phyloP scores from a whole-genome alignment of 2,329 filamentous ascomycete genomes.

The Ophiostoma himal-ulmi region DNA sequence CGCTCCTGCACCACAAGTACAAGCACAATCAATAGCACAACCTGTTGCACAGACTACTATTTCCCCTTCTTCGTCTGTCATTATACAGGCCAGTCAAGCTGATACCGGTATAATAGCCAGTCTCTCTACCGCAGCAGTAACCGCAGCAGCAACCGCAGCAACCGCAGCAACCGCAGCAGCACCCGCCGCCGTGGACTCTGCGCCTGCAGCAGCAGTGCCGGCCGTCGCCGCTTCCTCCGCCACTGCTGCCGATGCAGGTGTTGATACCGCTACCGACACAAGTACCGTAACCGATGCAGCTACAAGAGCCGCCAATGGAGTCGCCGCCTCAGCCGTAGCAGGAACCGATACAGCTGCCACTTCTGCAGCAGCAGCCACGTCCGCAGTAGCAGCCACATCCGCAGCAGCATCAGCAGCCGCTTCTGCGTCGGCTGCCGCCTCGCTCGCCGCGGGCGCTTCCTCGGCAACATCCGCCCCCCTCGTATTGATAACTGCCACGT shows the following conservation, averaged over 20 bases:
- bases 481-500: background rate
- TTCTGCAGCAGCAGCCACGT: constrained; percentile 18
- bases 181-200: constrained; percentile 8
- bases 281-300: no score
- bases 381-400: constrained; percentile 19
- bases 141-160: constrained; percentile 15
- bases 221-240: background rate
- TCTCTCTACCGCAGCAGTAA: constrained; percentile 25
- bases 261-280: background rate
- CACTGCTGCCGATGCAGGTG: background rate
- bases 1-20: constrained; percentile 19
- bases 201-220: constrained; percentile 16
- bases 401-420: background rate
- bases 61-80: constrained; percentile 12
- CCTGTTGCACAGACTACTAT: constrained; percentile 22
- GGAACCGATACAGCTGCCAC: constrained; percentile 7
- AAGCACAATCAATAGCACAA: constrained; percentile 17
- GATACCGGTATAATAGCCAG: constrained; percentile 33
- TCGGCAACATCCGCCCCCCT: background rate
- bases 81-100: constrained; percentile 34
- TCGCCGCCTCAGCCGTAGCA: background rate
- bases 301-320: background rate
- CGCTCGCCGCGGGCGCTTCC: background rate
- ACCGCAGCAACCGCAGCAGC: constrained; percentile 22
- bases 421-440: background rate